Conservation (phyloP, 768 basidiomycete species). For the Lactarius indigo region DNA sequence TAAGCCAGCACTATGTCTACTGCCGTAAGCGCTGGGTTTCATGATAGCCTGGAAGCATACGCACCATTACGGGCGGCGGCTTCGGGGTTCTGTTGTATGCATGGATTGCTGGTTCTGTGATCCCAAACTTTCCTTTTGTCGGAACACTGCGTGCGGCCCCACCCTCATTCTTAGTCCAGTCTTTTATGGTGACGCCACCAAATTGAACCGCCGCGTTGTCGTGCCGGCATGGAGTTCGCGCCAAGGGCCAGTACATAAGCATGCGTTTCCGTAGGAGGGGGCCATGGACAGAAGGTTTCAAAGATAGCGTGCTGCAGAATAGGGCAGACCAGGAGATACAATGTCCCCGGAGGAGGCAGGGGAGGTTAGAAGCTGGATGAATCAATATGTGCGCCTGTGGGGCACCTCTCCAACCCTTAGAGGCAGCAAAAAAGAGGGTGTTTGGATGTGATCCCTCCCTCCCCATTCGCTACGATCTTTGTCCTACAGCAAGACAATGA, state of each 20-base stretch:
- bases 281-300: neutral
- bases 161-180: neutral
- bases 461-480: neutral
- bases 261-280: neutral
- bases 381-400: neutral
- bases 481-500: neutral
- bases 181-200: slow-evolving; percentile 3
- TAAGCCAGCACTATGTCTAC: neutral
- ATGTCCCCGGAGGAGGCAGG: neutral
- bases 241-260: slow-evolving; percentile 3
- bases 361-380: neutral
- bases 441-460: neutral
- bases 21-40: neutral
- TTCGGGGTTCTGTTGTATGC: neutral
- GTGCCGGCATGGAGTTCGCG: neutral
- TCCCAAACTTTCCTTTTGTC: neutral
- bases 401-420: neutral
- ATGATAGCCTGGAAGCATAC: neutral
- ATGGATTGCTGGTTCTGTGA: neutral
- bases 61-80: neutral
- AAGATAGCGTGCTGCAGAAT: neutral
- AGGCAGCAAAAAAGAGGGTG: neutral
- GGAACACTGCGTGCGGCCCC: neutral
- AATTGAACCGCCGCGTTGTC: neutral
- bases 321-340: neutral